Evolutionary conservation across 2,329 filamentous ascomycete species (phyloP), one percentile per base, ranked within the genome.

Genomic region (Curvularia eragrostidis): DNA sequence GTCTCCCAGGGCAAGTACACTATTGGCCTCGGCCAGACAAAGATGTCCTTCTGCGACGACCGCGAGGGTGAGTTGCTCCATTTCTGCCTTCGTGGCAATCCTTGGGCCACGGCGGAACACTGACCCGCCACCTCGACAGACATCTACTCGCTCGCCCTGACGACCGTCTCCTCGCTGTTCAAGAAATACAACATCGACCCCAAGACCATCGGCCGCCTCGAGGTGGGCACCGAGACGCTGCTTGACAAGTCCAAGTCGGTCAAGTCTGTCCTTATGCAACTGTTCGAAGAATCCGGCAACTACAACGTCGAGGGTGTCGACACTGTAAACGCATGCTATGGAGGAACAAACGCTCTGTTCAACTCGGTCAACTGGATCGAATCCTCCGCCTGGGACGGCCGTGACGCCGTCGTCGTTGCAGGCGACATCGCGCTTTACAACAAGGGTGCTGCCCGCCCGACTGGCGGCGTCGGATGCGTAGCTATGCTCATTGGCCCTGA

Each of bases 171-270:
- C 61, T 81, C 80, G 59, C 80, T 84, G 32, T 74, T 84, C 66
- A 79, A 78, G 61, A 84, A 83, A 67, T 83, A 83, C 79, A 79
- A 79, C 53, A 75, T 84, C 66, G 80, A 83, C 66, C 80, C 80
- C 58, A 80, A 78, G 63, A 74, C 72, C 52, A 83, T 84, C 67
- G 82, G 82, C 62, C 77, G 82, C 67, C 73, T 84, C 60, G 82
- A 84, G 67, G 82, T 84, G 59, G 82, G 82, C 68, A 84, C 82
- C 51, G 82, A 84, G 77, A 83, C 82, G 24, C 74, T 83, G 38
- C 78, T 84, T 60, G 82, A 84, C 79, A 84, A 84, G 78, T 82
- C 81, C 56, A 84, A 84, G 72, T 83, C 82, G 19, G 80, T 82
- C 70, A 84, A 84, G 76, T 81, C 80, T 4, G 81, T 84, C 48